Base-by-base conservation (phyloP, 352 stramenopile species). In the Globisporangium cylindrosporum region DNA sequence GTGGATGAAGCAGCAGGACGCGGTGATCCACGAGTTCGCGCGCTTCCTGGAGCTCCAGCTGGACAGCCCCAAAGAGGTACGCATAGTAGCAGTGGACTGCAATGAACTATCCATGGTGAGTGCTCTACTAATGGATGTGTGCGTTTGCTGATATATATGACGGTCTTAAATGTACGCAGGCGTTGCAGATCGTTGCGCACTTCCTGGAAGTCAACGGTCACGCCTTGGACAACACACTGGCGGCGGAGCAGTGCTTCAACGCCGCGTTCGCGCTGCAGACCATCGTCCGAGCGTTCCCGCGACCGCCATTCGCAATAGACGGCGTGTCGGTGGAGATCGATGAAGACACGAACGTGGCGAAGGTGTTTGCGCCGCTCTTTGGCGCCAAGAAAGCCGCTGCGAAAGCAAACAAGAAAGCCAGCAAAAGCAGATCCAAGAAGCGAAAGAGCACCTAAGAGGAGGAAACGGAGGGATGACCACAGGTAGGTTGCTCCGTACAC, bases 11-110 rank as follows among this genome's bases (percentile, higher is more conserved):
- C 74, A 83, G 49, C 69, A 83, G 32, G 80, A 92, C 60, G 80
- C 78, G 1, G 68, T 86, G 29, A 72, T 94, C 24, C 82, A 93
- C 67, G 80, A 92, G 73, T 85, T 94, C 53, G 70, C 83, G 46
- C 86, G 86, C 29, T 91, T 93, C 64, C 61, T 93, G 34, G 80
- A 93, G 71, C 64, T 93, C 51, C 83, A 93, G 78, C 67, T 93
- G 46, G 71, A 89, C 46, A 78, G 79, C 60, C 68, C 79, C 20
- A 69, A 85, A 38, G 74, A 80, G 73, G 71, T 80, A 51, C 24
- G 66, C 3, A 61, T 61, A 27, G 56, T 3, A 29, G 10, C 10
- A 9, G 32, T 38, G 32, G 29, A 32, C 32, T 14, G 10, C 12
- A 72, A 9, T 29, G 8, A 10, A 53, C 41, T 51, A 3, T 15